phyloP scores from a whole-genome alignment of 768 basidiomycete genomes.

The Fistulinella prunicolor region DNA sequence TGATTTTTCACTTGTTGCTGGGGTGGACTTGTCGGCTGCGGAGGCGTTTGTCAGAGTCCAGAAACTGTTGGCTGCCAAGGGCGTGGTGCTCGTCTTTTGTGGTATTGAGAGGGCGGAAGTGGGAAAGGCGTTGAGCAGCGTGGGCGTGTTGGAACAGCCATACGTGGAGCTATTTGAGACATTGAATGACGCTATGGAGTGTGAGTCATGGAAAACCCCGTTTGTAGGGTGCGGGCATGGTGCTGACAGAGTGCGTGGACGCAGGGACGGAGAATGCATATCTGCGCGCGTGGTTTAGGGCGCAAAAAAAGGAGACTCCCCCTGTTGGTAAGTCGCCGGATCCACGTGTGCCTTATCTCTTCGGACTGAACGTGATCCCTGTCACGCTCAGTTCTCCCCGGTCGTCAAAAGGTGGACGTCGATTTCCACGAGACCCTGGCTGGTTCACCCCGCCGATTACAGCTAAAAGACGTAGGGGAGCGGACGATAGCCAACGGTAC shows the following conservation, averaged over 20 bases:
- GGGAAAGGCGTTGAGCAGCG: slow-evolving; percentile 70
- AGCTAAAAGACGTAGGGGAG: slow-evolving; percentile 69
- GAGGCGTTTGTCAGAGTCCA: slow-evolving; percentile 94
- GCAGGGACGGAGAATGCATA: slow-evolving; percentile 94
- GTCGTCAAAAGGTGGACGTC: slow-evolving; percentile 51
- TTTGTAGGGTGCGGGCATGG: background rate
- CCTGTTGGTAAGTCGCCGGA: slow-evolving; percentile 40
- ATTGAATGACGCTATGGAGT: slow-evolving; percentile 91
- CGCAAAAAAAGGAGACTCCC: slow-evolving; percentile 54
- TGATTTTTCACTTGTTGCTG: slow-evolving; percentile 81
- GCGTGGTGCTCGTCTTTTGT: slow-evolving; percentile 87
- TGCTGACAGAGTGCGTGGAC: slow-evolving; percentile 6
- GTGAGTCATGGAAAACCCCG: slow-evolving; percentile 44
- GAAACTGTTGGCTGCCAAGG: slow-evolving; percentile 67
- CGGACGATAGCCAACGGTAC: slow-evolving; percentile 64
- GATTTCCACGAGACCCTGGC: slow-evolving; percentile 40
- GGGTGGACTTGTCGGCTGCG: slow-evolving; percentile 92
- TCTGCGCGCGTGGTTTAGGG: slow-evolving; percentile 72
- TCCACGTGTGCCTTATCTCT: background rate
- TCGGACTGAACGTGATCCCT: background rate
- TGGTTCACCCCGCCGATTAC: slow-evolving; percentile 64
- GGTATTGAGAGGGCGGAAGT: slow-evolving; percentile 68
- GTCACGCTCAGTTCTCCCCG: slow-evolving; percentile 48
- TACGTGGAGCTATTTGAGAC: slow-evolving; percentile 80
- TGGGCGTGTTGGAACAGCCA: slow-evolving; percentile 73